Evolutionary conservation across 2,329 filamentous ascomycete genomes (phyloP).

Genomic region (Talaromyces sp.): DNA sequence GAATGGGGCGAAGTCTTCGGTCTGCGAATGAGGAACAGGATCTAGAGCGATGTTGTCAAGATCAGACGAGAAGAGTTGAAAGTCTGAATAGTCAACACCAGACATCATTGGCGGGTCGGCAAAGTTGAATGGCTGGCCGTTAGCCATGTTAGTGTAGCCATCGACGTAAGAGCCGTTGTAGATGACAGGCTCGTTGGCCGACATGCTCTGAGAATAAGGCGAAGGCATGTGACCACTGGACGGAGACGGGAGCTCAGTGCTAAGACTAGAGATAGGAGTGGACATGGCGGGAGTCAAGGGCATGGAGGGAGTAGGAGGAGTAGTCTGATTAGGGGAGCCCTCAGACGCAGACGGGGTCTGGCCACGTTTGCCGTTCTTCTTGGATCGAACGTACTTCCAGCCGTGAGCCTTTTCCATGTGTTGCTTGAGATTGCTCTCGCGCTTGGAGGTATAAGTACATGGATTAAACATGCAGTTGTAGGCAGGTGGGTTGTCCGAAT

Average conservation of each 20-base stretch:
- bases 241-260: conserved; percentile 15
- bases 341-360: conserved; percentile 13
- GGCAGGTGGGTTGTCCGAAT: conserved; percentile 73
- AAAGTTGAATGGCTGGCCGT: conserved; percentile 13
- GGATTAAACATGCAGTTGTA: conserved; percentile 79
- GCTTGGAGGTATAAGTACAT: conserved; percentile 92
- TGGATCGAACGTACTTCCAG: conserved; percentile 86
- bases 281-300: conserved; percentile 18
- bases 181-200: not conserved
- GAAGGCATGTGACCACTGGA: conserved; percentile 16
- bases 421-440: conserved; percentile 95
- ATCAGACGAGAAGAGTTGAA: conserved; percentile 15
- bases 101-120: conserved; percentile 12
- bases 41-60: conserved; percentile 11
- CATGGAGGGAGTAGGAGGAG: not conserved
- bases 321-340: conserved; percentile 10
- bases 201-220: conserved; percentile 9
- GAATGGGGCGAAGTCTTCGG: conserved; percentile 12
- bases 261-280: conserved; percentile 16
- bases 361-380: conserved; percentile 74
- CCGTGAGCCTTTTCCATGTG: conserved; percentile 97
- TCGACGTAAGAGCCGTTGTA: conserved; percentile 9
- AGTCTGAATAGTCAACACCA: conserved; percentile 11
- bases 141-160: conserved; percentile 9
- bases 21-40: conserved; percentile 1